phyloP scores from a whole-genome alignment of 495 filamentous ascomycete genomes.

The Penicilliopsis zonata region DNA sequence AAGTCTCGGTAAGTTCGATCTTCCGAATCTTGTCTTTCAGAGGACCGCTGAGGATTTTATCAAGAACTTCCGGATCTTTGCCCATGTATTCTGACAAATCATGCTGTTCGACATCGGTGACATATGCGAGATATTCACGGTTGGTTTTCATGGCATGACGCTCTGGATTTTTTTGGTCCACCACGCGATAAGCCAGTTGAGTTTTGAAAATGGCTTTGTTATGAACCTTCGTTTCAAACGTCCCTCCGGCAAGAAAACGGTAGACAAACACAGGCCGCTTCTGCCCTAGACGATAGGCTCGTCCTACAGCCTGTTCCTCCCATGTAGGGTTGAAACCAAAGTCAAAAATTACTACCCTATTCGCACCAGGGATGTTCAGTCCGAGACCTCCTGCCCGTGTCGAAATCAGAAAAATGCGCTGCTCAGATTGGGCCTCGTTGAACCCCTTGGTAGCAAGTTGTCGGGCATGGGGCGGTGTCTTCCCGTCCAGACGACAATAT shows the following conservation, averaged over 20 bases:
- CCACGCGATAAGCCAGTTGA: constrained; percentile 63
- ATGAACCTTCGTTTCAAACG: constrained; percentile 60
- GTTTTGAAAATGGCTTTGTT: constrained; percentile 69
- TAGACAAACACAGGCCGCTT: constrained; percentile 78
- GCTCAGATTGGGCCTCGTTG: constrained; percentile 32
- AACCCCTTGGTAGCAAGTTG: constrained; percentile 54
- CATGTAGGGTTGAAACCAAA: constrained; percentile 66
- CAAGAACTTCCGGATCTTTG: constrained; percentile 58
- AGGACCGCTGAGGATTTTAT: constrained; percentile 41
- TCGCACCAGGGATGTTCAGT: constrained; percentile 74
- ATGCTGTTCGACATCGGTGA: constrained; percentile 36
- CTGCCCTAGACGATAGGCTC: constrained; percentile 82
- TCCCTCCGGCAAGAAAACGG: constrained; percentile 67
- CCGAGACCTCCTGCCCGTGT: constrained; percentile 73
- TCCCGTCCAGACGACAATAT: constrained; percentile 56
- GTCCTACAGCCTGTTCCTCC: constrained; percentile 82
- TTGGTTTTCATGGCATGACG: constrained; percentile 38
- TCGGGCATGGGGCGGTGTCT: constrained; percentile 36
- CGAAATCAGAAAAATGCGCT: constrained; percentile 63
- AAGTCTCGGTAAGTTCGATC: constrained; percentile 46
- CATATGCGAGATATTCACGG: constrained; percentile 44
- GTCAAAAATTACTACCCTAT: constrained; percentile 82
- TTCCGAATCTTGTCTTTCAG: constrained; percentile 30
- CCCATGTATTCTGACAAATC: constrained; percentile 41
- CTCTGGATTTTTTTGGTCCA: constrained; percentile 68